phyloP scores from a whole-genome alignment of 2,329 filamentous ascomycete genomes.

The Stemphylium beticola region DNA sequence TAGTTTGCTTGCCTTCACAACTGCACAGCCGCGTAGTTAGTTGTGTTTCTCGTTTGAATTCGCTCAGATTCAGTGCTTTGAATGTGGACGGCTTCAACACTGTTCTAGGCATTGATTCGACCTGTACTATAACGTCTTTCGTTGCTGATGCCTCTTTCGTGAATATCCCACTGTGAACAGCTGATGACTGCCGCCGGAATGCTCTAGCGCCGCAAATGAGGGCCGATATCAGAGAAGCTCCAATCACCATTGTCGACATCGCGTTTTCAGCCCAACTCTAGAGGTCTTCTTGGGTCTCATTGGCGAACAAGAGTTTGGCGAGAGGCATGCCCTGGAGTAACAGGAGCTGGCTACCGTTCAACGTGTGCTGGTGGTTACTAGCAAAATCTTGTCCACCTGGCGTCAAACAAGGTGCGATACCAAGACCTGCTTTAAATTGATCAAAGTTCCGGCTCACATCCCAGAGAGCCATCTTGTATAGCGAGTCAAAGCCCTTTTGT shows the following conservation, averaged over 20 bases:
- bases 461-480: conserved; percentile 60
- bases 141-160: neutral
- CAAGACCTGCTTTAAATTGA: conserved; percentile 60
- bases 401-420: conserved; percentile 71
- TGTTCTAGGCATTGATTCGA: neutral
- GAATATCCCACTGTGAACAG: neutral
- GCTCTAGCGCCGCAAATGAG: conserved; percentile 53
- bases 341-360: conserved; percentile 69
- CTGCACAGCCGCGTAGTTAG: conserved; percentile 58
- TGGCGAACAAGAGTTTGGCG: conserved; percentile 66
- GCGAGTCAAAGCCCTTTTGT: conserved; percentile 60
- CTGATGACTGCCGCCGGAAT: conserved; percentile 4
- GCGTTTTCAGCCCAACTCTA: conserved; percentile 79
- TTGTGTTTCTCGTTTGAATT: conserved; percentile 30
- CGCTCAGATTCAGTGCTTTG: conserved; percentile 15
- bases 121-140: neutral
- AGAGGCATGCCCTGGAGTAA: conserved; percentile 72
- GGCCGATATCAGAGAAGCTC: conserved; percentile 65
- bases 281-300: conserved; percentile 63
- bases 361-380: conserved; percentile 64
- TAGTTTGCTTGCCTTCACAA: conserved; percentile 60
- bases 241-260: conserved; percentile 77
- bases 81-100: neutral
- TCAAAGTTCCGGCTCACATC: conserved; percentile 79
- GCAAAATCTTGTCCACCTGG: conserved; percentile 68